These are phyloP conservation scores for Tricholoma saponaceum DNA, from an alignment of 768 basidiomycete species.

Conservation along the genomic window DNA sequence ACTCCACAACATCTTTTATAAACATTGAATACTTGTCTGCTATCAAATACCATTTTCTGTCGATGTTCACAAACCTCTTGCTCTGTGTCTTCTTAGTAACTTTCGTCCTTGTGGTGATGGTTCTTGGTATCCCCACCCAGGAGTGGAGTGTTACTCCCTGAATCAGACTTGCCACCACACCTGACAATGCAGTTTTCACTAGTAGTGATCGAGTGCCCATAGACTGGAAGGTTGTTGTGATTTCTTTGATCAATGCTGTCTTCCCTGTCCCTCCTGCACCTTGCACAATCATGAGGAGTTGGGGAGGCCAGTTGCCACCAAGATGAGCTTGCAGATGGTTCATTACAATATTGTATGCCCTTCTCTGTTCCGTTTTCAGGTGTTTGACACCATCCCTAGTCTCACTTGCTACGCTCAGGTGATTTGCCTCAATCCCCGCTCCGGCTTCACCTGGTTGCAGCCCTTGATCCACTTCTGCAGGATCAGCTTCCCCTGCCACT, in stretches of 20 bases:
- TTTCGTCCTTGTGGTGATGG: background rate
- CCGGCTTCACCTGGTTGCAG: background rate
- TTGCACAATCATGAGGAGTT: conserved; percentile 27
- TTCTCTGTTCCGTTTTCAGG: background rate
- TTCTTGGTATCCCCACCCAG: background rate
- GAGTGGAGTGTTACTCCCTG: background rate
- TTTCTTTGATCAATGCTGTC: background rate
- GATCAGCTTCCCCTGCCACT: too few species aligned
- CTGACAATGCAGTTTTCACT: background rate
- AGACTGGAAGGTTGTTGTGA: background rate
- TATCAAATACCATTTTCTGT: background rate
- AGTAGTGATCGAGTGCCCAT: background rate
- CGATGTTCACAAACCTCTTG: background rate
- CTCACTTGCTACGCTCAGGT: background rate
- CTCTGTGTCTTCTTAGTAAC: background rate
- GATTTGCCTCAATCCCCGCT: background rate
- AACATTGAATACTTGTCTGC: background rate
- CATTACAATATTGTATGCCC: background rate
- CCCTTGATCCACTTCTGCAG: too few species aligned
- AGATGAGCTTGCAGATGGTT: background rate
- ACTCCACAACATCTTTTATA: background rate
- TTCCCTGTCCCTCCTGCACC: background rate
- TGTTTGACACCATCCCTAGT: too few species aligned
- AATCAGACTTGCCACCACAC: background rate
- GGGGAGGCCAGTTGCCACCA: conserved; percentile 13